phyloP scores from a whole-genome alignment of 768 basidiomycete genomes.

The Leccinum sublutescens region DNA sequence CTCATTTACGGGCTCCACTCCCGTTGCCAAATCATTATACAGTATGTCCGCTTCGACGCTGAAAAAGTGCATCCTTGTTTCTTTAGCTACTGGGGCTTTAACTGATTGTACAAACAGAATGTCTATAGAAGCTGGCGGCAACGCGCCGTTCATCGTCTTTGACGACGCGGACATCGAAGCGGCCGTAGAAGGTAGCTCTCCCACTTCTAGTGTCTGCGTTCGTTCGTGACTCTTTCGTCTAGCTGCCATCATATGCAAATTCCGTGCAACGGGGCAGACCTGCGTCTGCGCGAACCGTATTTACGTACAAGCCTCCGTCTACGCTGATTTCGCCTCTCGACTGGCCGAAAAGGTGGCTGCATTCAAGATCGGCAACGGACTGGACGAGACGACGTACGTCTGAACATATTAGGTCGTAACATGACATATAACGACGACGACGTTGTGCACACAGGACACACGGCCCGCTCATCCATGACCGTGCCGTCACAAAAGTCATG shows the following conservation, averaged over 20 bases:
- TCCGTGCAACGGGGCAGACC: constrained; percentile 79
- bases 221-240: constrained; percentile 2
- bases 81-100: background rate
- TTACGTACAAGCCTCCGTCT: constrained; percentile 87
- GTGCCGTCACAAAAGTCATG: constrained; percentile 82
- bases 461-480: constrained; percentile 88
- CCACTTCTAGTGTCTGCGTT: background rate
- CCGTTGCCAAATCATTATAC: constrained; percentile 75
- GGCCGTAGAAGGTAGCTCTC: constrained; percentile 71
- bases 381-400: constrained; percentile 70
- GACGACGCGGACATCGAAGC: constrained; percentile 92
- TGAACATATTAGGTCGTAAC: background rate
- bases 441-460: constrained; percentile 60
- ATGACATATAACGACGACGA: background rate
- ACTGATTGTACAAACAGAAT: constrained; percentile 34
- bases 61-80: constrained; percentile 61
- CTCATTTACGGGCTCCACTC: constrained; percentile 87
- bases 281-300: constrained; percentile 90
- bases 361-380: constrained; percentile 88
- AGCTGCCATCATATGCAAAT: constrained; percentile 78
- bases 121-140: constrained; percentile 90
- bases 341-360: constrained; percentile 79
- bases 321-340: constrained; percentile 88
- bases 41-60: constrained; percentile 71
- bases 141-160: constrained; percentile 96